Conservation (phyloP, 148 eudicot species). For the Euryodendron excelsum region DNA sequence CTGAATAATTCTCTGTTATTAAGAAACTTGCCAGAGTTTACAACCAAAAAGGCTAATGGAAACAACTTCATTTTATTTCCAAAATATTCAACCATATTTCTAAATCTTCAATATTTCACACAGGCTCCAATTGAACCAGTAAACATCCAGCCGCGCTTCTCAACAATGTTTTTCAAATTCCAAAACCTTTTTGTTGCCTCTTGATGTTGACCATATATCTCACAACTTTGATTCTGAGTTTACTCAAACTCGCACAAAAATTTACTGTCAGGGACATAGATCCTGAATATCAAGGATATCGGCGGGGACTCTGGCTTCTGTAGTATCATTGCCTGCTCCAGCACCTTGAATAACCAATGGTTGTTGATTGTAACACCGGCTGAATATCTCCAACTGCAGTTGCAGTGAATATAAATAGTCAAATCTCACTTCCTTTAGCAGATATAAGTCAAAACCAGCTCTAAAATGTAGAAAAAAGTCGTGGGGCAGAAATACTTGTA, state of each 20-base stretch:
- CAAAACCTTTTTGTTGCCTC: not conserved
- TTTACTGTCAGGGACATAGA: constrained; percentile 42
- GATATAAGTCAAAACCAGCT: too few species aligned
- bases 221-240: not conserved
- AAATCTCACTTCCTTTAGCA: too few species aligned
- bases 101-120: not conserved
- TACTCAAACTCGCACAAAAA: not conserved
- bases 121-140: not conserved
- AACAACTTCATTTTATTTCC: not conserved
- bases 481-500: too few species aligned
- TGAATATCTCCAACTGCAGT: constrained; percentile 83
- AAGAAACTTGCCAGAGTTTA: too few species aligned
- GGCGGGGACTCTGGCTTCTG: constrained; percentile 96
- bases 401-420: not conserved
- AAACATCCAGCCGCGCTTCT: not conserved
- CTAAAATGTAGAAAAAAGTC: not conserved
- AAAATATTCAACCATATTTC: not conserved
- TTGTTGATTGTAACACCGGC: constrained; percentile 78
- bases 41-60: too few species aligned
- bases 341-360: constrained; percentile 97
- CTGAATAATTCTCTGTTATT: too few species aligned
- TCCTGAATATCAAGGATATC: constrained; percentile 89
- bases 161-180: not conserved
- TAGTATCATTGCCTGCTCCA: constrained; percentile 98
- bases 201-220: not conserved